Evolutionary conservation across 768 basidiomycete genomes (phyloP).

Genomic region (Punctularia strigosozonata): DNA sequence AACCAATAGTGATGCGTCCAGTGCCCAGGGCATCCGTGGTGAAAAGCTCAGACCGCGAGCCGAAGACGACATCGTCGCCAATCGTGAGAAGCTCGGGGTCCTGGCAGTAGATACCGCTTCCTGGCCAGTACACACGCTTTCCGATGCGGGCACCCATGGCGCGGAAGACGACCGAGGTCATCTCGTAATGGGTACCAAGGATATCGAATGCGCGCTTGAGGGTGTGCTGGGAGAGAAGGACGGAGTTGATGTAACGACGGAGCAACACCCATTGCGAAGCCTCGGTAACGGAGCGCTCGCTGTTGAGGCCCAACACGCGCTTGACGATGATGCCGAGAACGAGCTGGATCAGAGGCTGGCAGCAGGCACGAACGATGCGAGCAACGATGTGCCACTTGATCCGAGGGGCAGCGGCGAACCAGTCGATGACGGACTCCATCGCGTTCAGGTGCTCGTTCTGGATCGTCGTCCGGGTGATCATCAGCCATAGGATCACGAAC

Average conservation of each 20-base stretch:
- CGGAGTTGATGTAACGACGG: constrained; percentile 27
- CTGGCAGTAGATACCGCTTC: constrained; percentile 30
- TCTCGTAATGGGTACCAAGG: constrained; percentile 34
- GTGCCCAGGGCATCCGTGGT: constrained; percentile 31
- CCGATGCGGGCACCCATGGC: constrained; percentile 41
- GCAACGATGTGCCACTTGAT: constrained; percentile 28
- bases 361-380: constrained; percentile 24
- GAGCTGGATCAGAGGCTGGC: constrained; percentile 26
- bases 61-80: constrained; percentile 38
- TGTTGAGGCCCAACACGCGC: constrained; percentile 27
- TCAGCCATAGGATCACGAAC: constrained; percentile 26
- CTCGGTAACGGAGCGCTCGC: constrained; percentile 13
- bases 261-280: constrained; percentile 20
- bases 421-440: constrained; percentile 28
- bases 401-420: constrained; percentile 29
- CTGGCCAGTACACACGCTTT: constrained; percentile 35
- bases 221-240: constrained; percentile 23
- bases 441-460: constrained; percentile 18
- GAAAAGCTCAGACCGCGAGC: constrained; percentile 31
- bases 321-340: constrained; percentile 28
- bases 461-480: constrained; percentile 24
- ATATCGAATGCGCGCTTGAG: constrained; percentile 28
- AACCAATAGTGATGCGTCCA: constrained; percentile 26
- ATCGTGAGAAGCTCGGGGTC: constrained; percentile 38
- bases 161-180: constrained; percentile 32